Conservation (phyloP, 441 rosid genomes). For the Populus trichocarpa region DNA sequence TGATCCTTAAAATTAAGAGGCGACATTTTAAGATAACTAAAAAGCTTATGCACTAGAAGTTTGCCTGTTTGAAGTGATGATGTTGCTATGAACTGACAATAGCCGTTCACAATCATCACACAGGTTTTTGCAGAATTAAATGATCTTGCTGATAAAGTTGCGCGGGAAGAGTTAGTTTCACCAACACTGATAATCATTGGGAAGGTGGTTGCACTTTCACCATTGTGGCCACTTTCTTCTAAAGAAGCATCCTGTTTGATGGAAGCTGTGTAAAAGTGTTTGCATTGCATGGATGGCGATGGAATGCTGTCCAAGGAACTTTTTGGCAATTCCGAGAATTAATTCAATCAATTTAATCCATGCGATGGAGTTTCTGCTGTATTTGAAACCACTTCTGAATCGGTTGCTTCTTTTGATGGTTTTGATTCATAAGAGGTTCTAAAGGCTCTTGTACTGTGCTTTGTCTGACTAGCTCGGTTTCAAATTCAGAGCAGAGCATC, state of each 20-base stretch:
- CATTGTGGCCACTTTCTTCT: conserved; percentile 58
- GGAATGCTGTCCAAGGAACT: not conserved
- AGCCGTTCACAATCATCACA: conserved; percentile 7
- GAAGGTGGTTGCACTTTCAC: conserved; percentile 87
- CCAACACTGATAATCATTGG: conserved; percentile 87
- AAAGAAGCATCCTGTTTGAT: conserved; percentile 48
- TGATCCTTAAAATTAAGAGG: not conserved
- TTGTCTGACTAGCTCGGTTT: not conserved
- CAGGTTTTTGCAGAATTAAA: conserved; percentile 77
- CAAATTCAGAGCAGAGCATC: not conserved
- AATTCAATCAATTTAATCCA: not conserved
- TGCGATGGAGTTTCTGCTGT: not conserved
- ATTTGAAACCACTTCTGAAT: not conserved
- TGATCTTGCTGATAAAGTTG: conserved; percentile 67
- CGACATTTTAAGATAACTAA: not conserved
- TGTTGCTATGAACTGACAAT: not conserved
- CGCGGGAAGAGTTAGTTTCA: conserved; percentile 55
- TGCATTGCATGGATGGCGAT: not conserved
- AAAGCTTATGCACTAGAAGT: not conserved
- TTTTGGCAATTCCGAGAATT: not conserved
- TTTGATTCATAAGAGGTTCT: not conserved
- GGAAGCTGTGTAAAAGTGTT: conserved; percentile 30
- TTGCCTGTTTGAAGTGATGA: not conserved
- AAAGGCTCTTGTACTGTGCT: not conserved
- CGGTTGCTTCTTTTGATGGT: not conserved